Evolutionary conservation across 2,329 filamentous ascomycete species (phyloP).

Genomic region (Septoria petroselini): DNA sequence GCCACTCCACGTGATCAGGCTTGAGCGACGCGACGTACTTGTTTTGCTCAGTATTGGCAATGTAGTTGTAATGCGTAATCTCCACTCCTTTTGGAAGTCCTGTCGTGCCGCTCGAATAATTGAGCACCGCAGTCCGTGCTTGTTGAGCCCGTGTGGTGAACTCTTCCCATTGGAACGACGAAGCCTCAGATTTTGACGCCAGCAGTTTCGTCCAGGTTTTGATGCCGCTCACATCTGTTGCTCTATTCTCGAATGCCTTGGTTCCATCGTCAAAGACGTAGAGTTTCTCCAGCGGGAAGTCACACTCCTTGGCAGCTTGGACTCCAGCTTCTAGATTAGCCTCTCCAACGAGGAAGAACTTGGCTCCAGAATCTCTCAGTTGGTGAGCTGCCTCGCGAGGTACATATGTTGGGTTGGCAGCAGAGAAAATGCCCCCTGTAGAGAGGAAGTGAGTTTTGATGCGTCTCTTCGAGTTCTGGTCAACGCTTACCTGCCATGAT

Average conservation of each 20-base stretch:
- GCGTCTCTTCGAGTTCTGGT: too few species aligned
- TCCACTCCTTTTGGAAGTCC: conserved; percentile 81
- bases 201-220: conserved; percentile 38
- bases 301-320: conserved; percentile 49
- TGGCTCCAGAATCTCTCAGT: conserved; percentile 32
- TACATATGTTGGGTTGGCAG: conserved; percentile 39
- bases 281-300: conserved; percentile 47
- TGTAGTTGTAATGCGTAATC: conserved; percentile 73
- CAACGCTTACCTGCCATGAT: conserved; percentile 56
- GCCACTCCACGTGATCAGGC: conserved; percentile 49
- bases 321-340: conserved; percentile 49
- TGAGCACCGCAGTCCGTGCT: conserved; percentile 65
- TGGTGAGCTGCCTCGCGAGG: conserved; percentile 36
- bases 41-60: conserved; percentile 67
- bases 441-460: conserved; percentile 41
- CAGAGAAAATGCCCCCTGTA: conserved; percentile 42
- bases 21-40: conserved; percentile 46
- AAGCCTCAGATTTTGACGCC: conserved; percentile 42
- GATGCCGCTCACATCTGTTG: conserved; percentile 54
- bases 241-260: conserved; percentile 57
- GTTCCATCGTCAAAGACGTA: conserved; percentile 50
- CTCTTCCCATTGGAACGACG: conserved; percentile 40
- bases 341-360: conserved; percentile 39
- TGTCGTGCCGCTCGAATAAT: conserved; percentile 77
- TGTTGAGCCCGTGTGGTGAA: conserved; percentile 22